Percentiles rank a stretch among this genome's conserved stretches.
These are phyloP conservation scores for Ascochyta viciae-villosae DNA, from an alignment of 2,329 filamentous ascomycete genomes.

Conservation along the genomic window DNA sequence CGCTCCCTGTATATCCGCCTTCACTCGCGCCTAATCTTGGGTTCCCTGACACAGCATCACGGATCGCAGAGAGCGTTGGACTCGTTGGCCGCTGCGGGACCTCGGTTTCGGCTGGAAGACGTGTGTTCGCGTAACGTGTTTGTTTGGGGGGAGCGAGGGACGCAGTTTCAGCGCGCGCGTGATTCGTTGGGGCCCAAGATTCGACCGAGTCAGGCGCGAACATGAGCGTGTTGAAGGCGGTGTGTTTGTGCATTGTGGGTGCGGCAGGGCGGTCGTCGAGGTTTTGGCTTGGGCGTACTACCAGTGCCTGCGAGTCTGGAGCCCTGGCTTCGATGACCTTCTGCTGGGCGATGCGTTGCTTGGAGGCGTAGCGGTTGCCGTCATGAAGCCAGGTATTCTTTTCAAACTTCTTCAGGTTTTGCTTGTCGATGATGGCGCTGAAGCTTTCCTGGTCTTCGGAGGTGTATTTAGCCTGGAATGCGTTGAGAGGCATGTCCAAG, in stretches of 20 bases:
- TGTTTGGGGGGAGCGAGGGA: slow-evolving; percentile 79
- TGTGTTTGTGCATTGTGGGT: slow-evolving; percentile 74
- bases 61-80: slow-evolving; percentile 81
- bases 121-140: slow-evolving; percentile 83
- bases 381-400: slow-evolving; percentile 91
- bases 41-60: slow-evolving; percentile 80
- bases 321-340: slow-evolving; percentile 72
- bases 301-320: slow-evolving; percentile 27
- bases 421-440: slow-evolving; percentile 87
- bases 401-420: slow-evolving; percentile 82
- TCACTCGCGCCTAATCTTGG: slow-evolving; percentile 70
- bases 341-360: slow-evolving; percentile 69
- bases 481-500: slow-evolving; percentile 78
- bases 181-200: slow-evolving; percentile 63
- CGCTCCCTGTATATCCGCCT: slow-evolving; percentile 67
- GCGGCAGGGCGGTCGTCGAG: slow-evolving; percentile 75
- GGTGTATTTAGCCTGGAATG: slow-evolving; percentile 92
- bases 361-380: slow-evolving; percentile 78
- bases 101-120: slow-evolving; percentile 64
- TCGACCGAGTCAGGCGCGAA: slow-evolving; percentile 74
- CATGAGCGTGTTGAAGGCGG: slow-evolving; percentile 85
- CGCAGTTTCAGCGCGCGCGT: slow-evolving; percentile 71
- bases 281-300: slow-evolving; percentile 65
- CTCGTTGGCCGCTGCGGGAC: slow-evolving; percentile 67
- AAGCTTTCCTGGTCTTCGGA: slow-evolving; percentile 99